Conservation (phyloP, 768 basidiomycete genomes). For the Kockovaella imperatae region DNA sequence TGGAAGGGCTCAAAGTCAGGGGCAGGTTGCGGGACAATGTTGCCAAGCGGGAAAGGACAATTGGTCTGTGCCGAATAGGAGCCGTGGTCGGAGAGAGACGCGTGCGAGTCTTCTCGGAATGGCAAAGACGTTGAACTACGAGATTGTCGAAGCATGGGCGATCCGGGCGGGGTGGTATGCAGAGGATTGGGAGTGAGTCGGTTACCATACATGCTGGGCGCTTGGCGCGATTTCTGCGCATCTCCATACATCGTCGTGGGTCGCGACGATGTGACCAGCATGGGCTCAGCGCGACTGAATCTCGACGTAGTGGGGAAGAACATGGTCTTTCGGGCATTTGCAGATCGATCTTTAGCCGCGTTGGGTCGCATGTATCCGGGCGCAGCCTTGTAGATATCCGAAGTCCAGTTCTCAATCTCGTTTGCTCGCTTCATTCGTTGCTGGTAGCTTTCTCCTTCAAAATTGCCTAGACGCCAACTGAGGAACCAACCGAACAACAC, state of each 20-base stretch:
- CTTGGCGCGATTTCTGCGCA: slow-evolving; percentile 23
- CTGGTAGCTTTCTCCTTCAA: slow-evolving; percentile 84
- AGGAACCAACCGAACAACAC: slow-evolving; percentile 97
- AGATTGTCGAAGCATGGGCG: slow-evolving; percentile 65
- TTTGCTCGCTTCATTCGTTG: slow-evolving; percentile 79
- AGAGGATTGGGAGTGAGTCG: slow-evolving; percentile 40
- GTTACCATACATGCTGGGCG: slow-evolving; percentile 49
- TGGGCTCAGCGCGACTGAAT: slow-evolving; percentile 63
- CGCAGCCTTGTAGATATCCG: slow-evolving; percentile 88
- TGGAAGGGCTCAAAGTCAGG: slow-evolving; percentile 90
- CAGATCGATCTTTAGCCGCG: slow-evolving; percentile 51
- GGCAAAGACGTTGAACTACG: slow-evolving; percentile 69
- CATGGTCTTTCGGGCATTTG: slow-evolving; percentile 48
- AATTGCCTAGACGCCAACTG: slow-evolving; percentile 89
- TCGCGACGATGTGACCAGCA: slow-evolving; percentile 47
- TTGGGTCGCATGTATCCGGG: slow-evolving; percentile 86
- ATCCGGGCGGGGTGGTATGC: slow-evolving; percentile 65
- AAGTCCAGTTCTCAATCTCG: slow-evolving; percentile 93
- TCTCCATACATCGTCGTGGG: slow-evolving; percentile 43
- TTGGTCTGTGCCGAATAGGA: slow-evolving; percentile 39
- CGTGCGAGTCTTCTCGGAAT: slow-evolving; percentile 48
- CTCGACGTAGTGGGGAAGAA: slow-evolving; percentile 51
- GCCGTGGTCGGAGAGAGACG: slow-evolving; percentile 32
- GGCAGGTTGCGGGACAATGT: slow-evolving; percentile 87
- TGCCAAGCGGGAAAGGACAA: slow-evolving; percentile 84